phyloP scores from a whole-genome alignment of 768 basidiomycete species.

The Dioszegia aurantiaca region DNA sequence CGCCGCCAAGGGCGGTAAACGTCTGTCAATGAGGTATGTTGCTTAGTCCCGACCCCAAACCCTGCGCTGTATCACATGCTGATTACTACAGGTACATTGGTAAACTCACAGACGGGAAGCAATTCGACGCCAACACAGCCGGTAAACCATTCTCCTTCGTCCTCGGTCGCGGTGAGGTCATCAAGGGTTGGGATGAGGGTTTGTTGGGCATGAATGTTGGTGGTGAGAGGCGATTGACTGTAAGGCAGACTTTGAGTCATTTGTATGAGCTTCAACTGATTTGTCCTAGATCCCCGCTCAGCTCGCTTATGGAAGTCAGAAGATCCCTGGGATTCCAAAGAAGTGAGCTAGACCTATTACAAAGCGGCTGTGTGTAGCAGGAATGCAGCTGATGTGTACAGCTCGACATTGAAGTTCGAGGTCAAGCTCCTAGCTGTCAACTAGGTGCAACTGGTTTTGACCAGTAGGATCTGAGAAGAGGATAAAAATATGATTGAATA shows the following conservation, averaged over 20 bases:
- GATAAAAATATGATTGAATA: too few species aligned
- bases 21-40: constrained; percentile 66
- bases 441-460: constrained; percentile 14
- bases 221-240: constrained; percentile 74
- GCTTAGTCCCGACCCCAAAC: too few species aligned
- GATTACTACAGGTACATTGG: constrained; percentile 69
- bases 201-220: constrained; percentile 83
- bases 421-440: constrained; percentile 49
- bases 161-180: constrained; percentile 84
- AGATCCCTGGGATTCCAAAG: constrained; percentile 64
- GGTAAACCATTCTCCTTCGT: constrained; percentile 66
- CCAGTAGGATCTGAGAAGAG: too few species aligned
- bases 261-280: too few species aligned
- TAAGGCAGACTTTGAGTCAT: too few species aligned
- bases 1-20: constrained; percentile 78
- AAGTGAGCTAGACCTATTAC: constrained; percentile 51
- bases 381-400: constrained; percentile 16
- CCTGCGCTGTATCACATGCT: too few species aligned
- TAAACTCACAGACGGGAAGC: constrained; percentile 77
- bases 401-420: constrained; percentile 76
- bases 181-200: constrained; percentile 80
- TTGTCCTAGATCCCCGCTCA: constrained; percentile 41
- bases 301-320: constrained; percentile 61
- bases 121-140: constrained; percentile 60
- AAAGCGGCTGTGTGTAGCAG: constrained; percentile 18